Percentiles rank a stretch among this genome's conserved stretches.
Conservation (phyloP, 1,284 basidiomycete genomes). For the Malassezia pachydermatis region DNA sequence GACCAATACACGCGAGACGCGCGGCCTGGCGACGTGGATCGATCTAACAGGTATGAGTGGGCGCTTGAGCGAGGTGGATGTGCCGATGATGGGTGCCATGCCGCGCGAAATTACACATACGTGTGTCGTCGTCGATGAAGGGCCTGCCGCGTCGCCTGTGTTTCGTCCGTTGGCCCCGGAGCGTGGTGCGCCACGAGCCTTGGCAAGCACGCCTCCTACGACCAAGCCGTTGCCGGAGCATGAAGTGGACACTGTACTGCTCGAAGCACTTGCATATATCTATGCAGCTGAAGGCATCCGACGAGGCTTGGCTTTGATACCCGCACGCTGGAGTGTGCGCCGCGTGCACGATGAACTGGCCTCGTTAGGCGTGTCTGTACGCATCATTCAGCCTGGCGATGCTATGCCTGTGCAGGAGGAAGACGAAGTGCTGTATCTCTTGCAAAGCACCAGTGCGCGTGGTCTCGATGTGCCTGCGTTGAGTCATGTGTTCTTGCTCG, state of each 20-base stretch:
- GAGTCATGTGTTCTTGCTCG: slow-evolving; percentile 41
- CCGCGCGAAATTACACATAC: slow-evolving; percentile 34
- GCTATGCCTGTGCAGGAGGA: background rate
- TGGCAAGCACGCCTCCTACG: slow-evolving; percentile 16
- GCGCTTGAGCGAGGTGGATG: slow-evolving; percentile 19
- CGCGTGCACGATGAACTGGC: slow-evolving; percentile 25
- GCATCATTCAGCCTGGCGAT: background rate
- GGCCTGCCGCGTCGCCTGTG: background rate
- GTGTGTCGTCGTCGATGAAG: slow-evolving; percentile 39
- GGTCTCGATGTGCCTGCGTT: slow-evolving; percentile 41
- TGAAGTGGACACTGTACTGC: slow-evolving; percentile 32
- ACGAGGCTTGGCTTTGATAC: slow-evolving; percentile 35
- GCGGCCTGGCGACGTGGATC: slow-evolving; percentile 35
- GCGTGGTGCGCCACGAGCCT: background rate
- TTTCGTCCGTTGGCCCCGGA: background rate
- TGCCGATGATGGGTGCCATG: slow-evolving; percentile 19
- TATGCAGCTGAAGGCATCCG: slow-evolving; percentile 32
- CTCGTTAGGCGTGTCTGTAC: slow-evolving; percentile 34
- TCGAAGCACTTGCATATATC: slow-evolving; percentile 34
- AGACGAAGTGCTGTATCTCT: slow-evolving; percentile 27
- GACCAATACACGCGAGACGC: slow-evolving; percentile 27
- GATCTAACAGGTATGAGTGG: slow-evolving; percentile 39
- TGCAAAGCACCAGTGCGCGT: slow-evolving; percentile 34
- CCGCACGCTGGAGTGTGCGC: slow-evolving; percentile 34
- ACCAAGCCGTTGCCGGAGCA: slow-evolving; percentile 21